Conservation (phyloP, 768 basidiomycete species). For the Rhizopogon rudus region DNA sequence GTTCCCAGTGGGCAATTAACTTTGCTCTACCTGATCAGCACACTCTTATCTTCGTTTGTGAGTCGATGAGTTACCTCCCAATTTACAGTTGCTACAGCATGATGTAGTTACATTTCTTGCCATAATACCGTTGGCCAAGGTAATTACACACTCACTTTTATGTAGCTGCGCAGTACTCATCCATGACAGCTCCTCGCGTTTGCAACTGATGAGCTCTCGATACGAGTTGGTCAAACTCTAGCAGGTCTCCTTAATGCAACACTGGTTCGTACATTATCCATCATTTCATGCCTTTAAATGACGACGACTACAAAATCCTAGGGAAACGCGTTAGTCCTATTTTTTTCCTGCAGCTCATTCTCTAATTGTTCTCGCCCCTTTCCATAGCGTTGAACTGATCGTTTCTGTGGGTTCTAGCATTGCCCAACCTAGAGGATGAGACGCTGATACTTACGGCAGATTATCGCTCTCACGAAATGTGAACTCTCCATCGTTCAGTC, state of each 20-base stretch:
- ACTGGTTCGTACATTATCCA: slow-evolving; percentile 39
- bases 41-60: slow-evolving; percentile 72
- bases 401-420: slow-evolving; percentile 51
- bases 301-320: slow-evolving; percentile 3
- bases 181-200: slow-evolving; percentile 62
- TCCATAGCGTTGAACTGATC: slow-evolving; percentile 49
- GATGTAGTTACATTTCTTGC: slow-evolving; percentile 69
- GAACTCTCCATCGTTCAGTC: slow-evolving; percentile 80
- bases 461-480: slow-evolving; percentile 79
- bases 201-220: slow-evolving; percentile 80
- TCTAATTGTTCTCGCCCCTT: background rate
- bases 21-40: slow-evolving; percentile 48
- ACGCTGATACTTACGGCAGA: slow-evolving; percentile 33
- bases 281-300: background rate
- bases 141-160: slow-evolving; percentile 15
- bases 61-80: slow-evolving; percentile 16
- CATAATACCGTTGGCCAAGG: slow-evolving; percentile 83
- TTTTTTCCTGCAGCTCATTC: background rate
- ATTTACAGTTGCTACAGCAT: background rate
- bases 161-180: background rate
- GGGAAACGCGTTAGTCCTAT: slow-evolving; percentile 26
- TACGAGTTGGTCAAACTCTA: slow-evolving; percentile 78
- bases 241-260: slow-evolving; percentile 87
- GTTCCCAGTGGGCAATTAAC: slow-evolving; percentile 63
- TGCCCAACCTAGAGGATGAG: background rate